Conservation (phyloP, 2,329 filamentous ascomycete genomes). For the Fusarium gaditjirri region DNA sequence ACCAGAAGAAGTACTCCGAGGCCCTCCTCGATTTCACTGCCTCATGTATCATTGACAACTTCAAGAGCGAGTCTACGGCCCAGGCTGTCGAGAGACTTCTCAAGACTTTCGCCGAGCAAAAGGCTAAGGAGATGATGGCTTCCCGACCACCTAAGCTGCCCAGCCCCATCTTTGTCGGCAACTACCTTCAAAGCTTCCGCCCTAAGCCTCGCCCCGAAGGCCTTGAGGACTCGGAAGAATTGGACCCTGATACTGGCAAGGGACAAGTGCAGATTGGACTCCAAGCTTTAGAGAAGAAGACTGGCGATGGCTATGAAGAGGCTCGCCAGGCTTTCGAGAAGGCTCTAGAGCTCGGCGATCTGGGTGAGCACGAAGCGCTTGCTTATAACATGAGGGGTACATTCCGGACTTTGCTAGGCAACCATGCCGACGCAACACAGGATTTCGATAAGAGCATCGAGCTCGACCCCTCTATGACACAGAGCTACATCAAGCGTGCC, state of each 20-base stretch:
- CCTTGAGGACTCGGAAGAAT: slow-evolving; percentile 82
- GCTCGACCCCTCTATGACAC: slow-evolving; percentile 85
- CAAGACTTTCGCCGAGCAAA: slow-evolving; percentile 96
- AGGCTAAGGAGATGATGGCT: slow-evolving; percentile 88
- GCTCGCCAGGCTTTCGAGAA: slow-evolving; percentile 87
- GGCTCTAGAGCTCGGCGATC: slow-evolving; percentile 82
- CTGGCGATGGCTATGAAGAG: slow-evolving; percentile 90
- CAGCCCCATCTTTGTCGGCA: slow-evolving; percentile 95
- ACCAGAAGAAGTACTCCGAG: slow-evolving; percentile 89
- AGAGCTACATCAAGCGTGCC: slow-evolving; percentile 98
- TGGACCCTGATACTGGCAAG: slow-evolving; percentile 81
- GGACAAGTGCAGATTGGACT: slow-evolving; percentile 88
- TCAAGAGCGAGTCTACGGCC: slow-evolving; percentile 90
- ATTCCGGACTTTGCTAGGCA: slow-evolving; percentile 91
- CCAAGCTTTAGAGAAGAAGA: slow-evolving; percentile 83
- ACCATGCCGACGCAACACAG: slow-evolving; percentile 81
- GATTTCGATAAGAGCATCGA: slow-evolving; percentile 95
- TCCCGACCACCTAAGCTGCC: slow-evolving; percentile 90
- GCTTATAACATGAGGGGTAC: slow-evolving; percentile 98
- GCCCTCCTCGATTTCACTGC: slow-evolving; percentile 97
- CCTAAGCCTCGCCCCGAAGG: slow-evolving; percentile 81
- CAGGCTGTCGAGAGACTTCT: slow-evolving; percentile 91
- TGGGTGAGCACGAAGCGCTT: slow-evolving; percentile 86
- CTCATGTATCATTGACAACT: slow-evolving; percentile 98
- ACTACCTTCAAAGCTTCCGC: slow-evolving; percentile 99